Evolutionary conservation across 106 monocot genomes (phyloP).

Genomic region (Dendrobium catenatum): DNA sequence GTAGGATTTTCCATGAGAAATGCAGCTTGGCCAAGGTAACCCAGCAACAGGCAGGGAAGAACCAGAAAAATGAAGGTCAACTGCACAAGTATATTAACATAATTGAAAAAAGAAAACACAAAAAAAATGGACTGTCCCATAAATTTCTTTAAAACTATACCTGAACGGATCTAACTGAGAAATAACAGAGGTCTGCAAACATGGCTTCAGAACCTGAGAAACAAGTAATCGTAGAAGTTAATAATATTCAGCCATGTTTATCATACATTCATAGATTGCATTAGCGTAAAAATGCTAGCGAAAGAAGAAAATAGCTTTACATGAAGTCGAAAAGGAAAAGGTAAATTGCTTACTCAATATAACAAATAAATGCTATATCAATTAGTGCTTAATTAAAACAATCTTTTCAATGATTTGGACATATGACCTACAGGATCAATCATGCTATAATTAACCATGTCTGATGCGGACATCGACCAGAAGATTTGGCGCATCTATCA

Average conservation of each 20-base stretch:
- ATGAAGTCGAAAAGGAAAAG: not conserved
- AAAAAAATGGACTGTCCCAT: not conserved
- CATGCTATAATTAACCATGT: not conserved
- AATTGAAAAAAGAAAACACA: not conserved
- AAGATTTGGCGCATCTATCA: no score
- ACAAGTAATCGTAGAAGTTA: not conserved
- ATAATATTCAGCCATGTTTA: not conserved
- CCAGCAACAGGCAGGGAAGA: conserved; percentile 88
- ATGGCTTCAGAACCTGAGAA: conserved; percentile 91
- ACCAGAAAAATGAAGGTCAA: conserved; percentile 85
- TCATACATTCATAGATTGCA: not conserved
- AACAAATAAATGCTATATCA: not conserved
- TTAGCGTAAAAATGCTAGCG: not conserved
- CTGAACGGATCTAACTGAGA: conserved; percentile 95
- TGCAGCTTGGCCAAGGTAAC: conserved; percentile 96
- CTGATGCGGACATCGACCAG: no score
- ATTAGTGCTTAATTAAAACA: not conserved
- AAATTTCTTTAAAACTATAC: conserved; percentile 22
- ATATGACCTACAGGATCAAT: not conserved
- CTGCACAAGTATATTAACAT: conserved; percentile 37
- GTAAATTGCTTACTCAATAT: not conserved
- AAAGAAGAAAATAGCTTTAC: not conserved
- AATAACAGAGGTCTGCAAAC: conserved; percentile 99
- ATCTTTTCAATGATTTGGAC: not conserved
- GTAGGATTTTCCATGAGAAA: conserved; percentile 77